phyloP scores from a whole-genome alignment of 352 stramenopile species.

The Globisporangium viniferum region DNA sequence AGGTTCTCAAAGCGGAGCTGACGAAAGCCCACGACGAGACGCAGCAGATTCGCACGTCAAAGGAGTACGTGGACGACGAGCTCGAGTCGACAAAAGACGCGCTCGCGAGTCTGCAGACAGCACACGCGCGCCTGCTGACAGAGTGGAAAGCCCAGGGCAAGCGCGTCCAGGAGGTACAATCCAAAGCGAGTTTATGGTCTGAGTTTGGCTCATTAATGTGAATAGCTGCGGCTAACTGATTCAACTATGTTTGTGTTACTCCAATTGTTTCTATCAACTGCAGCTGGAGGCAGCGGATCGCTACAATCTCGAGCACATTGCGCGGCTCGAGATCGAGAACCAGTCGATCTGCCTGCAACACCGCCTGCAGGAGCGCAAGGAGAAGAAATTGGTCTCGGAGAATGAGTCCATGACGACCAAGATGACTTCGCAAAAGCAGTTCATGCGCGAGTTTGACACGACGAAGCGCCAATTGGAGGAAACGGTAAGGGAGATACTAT shows the following conservation, averaged over 20 bases:
- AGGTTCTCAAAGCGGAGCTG: slow-evolving; percentile 21
- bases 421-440: slow-evolving; percentile 15
- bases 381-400: slow-evolving; percentile 22
- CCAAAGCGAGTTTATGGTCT: not conserved
- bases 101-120: slow-evolving; percentile 12
- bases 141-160: slow-evolving; percentile 19
- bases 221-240: not conserved
- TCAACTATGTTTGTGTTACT: not conserved
- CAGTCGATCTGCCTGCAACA: slow-evolving; percentile 33
- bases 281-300: slow-evolving; percentile 28
- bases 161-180: slow-evolving; percentile 28
- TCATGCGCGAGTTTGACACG: slow-evolving; percentile 8
- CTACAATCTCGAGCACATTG: slow-evolving; percentile 38
- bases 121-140: slow-evolving; percentile 16
- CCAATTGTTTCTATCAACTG: not conserved
- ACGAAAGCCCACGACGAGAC: slow-evolving; percentile 22
- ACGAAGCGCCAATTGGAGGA: slow-evolving; percentile 22
- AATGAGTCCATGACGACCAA: slow-evolving; percentile 18
- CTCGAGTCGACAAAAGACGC: slow-evolving; percentile 15
- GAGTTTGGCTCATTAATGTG: not conserved
- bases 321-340: slow-evolving; percentile 40
- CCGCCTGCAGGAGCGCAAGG: slow-evolving; percentile 20
- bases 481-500: slow-evolving; percentile 14
- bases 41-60: slow-evolving; percentile 13
- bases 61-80: slow-evolving; percentile 23